Percentiles rank a stretch among this genome's conserved stretches.
These are phyloP conservation scores for Acanthamoeba royreba DNA, from an alignment of 208 protist genomes.

Conservation along the genomic window DNA sequence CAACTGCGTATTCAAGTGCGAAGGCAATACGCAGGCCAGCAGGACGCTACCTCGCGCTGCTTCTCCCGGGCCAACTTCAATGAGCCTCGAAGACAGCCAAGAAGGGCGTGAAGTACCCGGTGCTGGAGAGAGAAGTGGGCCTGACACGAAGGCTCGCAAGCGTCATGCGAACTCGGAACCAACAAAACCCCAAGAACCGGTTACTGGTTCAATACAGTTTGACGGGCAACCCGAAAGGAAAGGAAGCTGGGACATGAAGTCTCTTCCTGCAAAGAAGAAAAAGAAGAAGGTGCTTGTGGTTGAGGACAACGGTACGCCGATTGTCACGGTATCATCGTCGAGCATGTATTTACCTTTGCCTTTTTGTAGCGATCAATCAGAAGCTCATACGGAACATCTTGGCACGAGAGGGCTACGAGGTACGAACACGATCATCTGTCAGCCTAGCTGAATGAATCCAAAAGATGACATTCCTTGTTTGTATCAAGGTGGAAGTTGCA, in stretches of 20 bases:
- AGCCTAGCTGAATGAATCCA: neutral
- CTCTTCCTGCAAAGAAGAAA: neutral
- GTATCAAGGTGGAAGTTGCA: neutral
- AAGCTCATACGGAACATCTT: slow-evolving; percentile 2
- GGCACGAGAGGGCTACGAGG: neutral
- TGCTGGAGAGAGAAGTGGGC: too few species aligned
- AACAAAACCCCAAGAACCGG: too few species aligned
- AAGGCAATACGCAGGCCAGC: neutral
- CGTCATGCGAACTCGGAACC: too few species aligned
- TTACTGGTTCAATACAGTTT: too few species aligned
- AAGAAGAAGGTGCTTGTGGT: neutral
- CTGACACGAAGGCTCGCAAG: too few species aligned
- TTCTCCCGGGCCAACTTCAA: too few species aligned
- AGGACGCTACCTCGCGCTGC: neutral
- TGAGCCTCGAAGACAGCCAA: too few species aligned
- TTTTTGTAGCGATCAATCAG: neutral
- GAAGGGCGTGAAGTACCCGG: too few species aligned
- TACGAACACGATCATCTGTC: too few species aligned
- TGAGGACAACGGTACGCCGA: neutral
- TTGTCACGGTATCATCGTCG: too few species aligned
- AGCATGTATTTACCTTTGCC: too few species aligned
- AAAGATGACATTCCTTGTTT: neutral
- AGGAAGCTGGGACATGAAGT: neutral
- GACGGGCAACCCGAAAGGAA: too few species aligned
- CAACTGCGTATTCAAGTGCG: neutral